Evolutionary conservation across 2,329 filamentous ascomycete genomes (phyloP).

Genomic region (Metarhizium anisopliae): DNA sequence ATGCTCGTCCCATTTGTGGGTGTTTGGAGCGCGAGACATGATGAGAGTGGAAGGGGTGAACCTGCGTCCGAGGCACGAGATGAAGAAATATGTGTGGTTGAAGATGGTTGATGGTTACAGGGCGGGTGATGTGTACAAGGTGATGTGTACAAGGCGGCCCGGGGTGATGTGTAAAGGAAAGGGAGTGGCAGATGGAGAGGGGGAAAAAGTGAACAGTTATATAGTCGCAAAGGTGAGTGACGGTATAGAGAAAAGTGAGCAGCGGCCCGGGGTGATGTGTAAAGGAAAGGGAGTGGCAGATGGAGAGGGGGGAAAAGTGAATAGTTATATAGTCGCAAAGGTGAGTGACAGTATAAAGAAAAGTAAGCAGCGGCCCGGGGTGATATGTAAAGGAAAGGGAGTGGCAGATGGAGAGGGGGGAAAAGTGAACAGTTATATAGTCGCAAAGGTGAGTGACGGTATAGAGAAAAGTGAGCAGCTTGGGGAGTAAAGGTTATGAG

Average conservation of each 20-base stretch:
- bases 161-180: not conserved
- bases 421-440: no score
- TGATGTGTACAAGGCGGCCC: no score
- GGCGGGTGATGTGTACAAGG: no score
- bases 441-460: no score
- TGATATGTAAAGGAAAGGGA: not conserved
- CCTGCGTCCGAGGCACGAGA: not conserved
- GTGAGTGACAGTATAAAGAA: no score
- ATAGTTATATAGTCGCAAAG: no score
- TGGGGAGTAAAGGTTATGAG: not conserved
- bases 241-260: not conserved
- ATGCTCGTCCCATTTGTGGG: slow-evolving; percentile 21
- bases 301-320: no score
- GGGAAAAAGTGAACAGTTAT: no score
- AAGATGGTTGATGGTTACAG: no score
- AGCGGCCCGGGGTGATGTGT: not conserved
- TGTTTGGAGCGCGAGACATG: not conserved
- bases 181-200: not conserved
- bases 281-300: not conserved
- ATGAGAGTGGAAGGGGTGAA: not conserved
- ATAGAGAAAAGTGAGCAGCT: not conserved
- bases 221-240: no score
- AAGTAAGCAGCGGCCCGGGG: not conserved
- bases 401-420: not conserved
- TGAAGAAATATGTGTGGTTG: no score